Percentiles rank a stretch among this genome's conserved stretches.
Evolutionary conservation across 805 yeast genomes (phyloP).

Genomic region (Ogataea allantospora): DNA sequence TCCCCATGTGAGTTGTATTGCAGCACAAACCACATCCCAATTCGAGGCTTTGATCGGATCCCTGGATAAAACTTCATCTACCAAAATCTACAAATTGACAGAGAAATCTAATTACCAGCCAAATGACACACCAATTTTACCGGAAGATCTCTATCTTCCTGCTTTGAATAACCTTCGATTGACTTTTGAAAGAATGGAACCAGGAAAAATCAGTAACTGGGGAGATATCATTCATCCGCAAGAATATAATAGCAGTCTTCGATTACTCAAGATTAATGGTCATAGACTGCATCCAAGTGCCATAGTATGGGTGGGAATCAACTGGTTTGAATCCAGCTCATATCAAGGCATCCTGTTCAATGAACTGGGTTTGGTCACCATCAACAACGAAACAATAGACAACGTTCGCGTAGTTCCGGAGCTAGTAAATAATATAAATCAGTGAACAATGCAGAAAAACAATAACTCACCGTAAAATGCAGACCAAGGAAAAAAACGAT

Average conservation of each 20-base stretch:
- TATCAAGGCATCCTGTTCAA: constrained; percentile 10
- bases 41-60: constrained; percentile 20
- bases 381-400: constrained; percentile 22
- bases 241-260: constrained; percentile 19
- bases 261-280: constrained; percentile 31
- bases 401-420: constrained; percentile 22
- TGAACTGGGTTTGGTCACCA: constrained; percentile 15
- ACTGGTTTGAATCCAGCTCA: constrained; percentile 7
- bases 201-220: constrained; percentile 40
- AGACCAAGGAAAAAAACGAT: constrained; percentile 11
- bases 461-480: constrained; percentile 4
- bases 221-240: constrained; percentile 34
- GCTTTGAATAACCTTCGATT: constrained; percentile 43
- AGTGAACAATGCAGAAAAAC: constrained; percentile 2
- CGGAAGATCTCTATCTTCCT: constrained; percentile 40
- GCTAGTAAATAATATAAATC: constrained; percentile 1
- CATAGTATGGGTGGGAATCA: constrained; percentile 26
- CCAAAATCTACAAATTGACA: constrained; percentile 12
- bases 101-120: constrained; percentile 3
- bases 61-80: constrained; percentile 6
- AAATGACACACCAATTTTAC: constrained; percentile 7
- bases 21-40: constrained; percentile 9
- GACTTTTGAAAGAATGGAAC: constrained; percentile 43
- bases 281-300: constrained; percentile 13
- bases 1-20: constrained; percentile 4